Base-by-base conservation (phyloP, 495 filamentous ascomycete species). In the Daldinia caldariorum region DNA sequence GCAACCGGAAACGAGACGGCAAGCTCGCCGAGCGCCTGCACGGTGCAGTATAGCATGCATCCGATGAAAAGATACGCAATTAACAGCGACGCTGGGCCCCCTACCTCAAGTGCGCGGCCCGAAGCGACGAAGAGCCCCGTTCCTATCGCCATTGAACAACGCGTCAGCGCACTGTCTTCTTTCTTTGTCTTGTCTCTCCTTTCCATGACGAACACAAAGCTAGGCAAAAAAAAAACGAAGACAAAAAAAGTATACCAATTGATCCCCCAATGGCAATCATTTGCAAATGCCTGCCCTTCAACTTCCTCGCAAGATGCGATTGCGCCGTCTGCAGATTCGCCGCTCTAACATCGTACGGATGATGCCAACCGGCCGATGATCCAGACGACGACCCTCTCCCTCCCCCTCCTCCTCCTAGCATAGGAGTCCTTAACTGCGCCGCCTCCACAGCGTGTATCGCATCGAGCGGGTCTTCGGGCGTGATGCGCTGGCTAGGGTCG, bases 231-330 rank as follows among this genome's bases (percentile, higher is more conserved):
- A 5, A 10, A 35, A 7, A 10, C 7, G 43, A 20, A 47, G 9
- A 8, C 16, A 47, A 47, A 10, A 47, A 20, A 47, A 35, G 18
- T 20, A 20, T 63, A 90, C 94, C 94, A 69, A 99, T 97, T 1
- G 92, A 94, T 38, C 95, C 95, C 67, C 94, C 94, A 70, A 97
- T 96, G 6, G 94, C 94, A 83, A 97, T 97, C 94, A 97, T 97
- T 83, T 97, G 94, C 68, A 97, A 77, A 83, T 97, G 94, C 43
- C 94, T 85, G 14, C 90, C 89, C 79, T 96, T 95, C 57, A 97
- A 77, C 71, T 85, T 86, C 63, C 95, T 83, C 55, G 90, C 86
- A 32, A 99, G 84, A 14, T 89, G 89, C 18, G 93, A 91, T 55
- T 87, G 83, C 0, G 94, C 94, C 0, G 94, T 94, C 43, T 87